These are phyloP conservation scores for Chytriomyces sp. DNA, from an alignment of 192 early-diverging fungal genomes.

Conservation along the genomic window DNA sequence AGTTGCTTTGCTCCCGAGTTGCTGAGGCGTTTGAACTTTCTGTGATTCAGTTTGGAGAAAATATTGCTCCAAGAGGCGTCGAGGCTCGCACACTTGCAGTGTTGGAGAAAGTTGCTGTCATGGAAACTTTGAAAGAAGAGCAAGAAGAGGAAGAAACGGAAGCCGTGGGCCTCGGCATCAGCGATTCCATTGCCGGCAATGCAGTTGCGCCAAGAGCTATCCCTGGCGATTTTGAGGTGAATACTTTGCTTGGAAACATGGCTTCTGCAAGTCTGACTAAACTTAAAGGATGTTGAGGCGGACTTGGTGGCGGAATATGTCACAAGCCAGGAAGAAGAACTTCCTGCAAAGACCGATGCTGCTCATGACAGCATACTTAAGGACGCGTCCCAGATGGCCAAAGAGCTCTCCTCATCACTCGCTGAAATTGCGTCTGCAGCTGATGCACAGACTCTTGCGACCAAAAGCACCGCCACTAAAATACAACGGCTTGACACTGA, in stretches of 20 bases:
- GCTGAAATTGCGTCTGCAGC: neutral
- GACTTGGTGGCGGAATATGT: neutral
- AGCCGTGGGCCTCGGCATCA: neutral
- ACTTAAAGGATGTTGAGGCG: neutral
- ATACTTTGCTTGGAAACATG: neutral
- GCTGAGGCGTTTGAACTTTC: constrained; percentile 9
- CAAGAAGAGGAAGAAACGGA: neutral
- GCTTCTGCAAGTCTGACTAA: neutral
- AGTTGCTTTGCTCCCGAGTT: constrained; percentile 3
- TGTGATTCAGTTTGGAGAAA: constrained; percentile 9
- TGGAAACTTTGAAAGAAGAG: neutral
- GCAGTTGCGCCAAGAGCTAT: no score
- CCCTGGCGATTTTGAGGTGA: neutral
- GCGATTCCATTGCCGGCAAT: neutral
- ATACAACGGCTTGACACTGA: constrained; percentile 18
- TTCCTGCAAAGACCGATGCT: neutral
- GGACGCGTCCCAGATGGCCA: neutral
- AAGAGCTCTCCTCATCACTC: neutral
- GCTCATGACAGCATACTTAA: no score
- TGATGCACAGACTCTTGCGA: neutral
- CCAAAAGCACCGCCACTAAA: neutral
- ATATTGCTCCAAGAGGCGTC: neutral
- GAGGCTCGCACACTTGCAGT: neutral
- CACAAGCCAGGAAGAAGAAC: neutral
- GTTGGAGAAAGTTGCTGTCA: neutral